These are phyloP conservation scores for Amanita rubescens DNA, from an alignment of 768 basidiomycete genomes.

Conservation along the genomic window DNA sequence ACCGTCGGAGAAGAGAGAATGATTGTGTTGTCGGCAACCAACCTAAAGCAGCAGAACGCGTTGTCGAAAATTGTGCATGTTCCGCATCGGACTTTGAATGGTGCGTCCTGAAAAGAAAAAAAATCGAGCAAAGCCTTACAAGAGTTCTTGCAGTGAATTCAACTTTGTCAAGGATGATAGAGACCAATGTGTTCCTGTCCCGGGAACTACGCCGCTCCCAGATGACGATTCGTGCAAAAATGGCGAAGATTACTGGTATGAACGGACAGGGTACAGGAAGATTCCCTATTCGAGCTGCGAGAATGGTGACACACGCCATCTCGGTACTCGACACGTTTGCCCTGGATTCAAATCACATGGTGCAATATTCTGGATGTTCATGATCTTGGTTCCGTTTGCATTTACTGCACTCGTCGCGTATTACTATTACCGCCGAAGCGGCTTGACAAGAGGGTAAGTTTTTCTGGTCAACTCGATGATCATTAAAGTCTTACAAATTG, in stretches of 20 bases:
- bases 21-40: slow-evolving; percentile 82
- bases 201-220: slow-evolving; percentile 56
- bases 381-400: slow-evolving; percentile 68
- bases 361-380: slow-evolving; percentile 76
- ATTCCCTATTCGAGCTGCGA: slow-evolving; percentile 86
- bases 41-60: slow-evolving; percentile 40
- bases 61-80: slow-evolving; percentile 73
- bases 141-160: slow-evolving; percentile 68
- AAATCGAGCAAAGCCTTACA: not conserved
- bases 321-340: slow-evolving; percentile 66
- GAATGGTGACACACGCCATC: slow-evolving; percentile 74
- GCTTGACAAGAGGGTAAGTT: slow-evolving; percentile 67
- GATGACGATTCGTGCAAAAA: slow-evolving; percentile 55
- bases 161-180: slow-evolving; percentile 67
- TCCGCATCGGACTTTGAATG: slow-evolving; percentile 84
- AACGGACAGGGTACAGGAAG: slow-evolving; percentile 85
- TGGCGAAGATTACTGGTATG: slow-evolving; percentile 83
- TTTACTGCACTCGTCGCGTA: slow-evolving; percentile 71
- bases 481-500: slow-evolving; percentile 9
- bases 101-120: slow-evolving; percentile 34
- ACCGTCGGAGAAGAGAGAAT: slow-evolving; percentile 71
- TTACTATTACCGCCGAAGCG: slow-evolving; percentile 76
- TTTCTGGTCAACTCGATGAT: not conserved
- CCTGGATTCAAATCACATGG: slow-evolving; percentile 74
- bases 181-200: slow-evolving; percentile 72